Evolutionary conservation across 495 filamentous ascomycete genomes (phyloP), one percentile per base, ranked within the genome.

Genomic region (Achaetomiella virescens): DNA sequence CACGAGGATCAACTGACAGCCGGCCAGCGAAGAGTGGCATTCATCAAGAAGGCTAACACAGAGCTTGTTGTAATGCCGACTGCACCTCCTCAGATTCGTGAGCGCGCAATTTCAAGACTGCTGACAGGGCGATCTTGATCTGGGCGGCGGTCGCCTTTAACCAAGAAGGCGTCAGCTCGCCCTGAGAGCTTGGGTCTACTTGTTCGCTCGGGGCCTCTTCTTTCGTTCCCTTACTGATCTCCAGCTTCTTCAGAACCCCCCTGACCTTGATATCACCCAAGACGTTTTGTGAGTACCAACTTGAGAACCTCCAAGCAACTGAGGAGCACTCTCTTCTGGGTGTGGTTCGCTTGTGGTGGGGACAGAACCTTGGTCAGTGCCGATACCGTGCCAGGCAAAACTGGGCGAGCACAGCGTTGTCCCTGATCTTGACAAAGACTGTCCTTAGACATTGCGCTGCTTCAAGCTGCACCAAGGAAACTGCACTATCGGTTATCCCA

Each of bases 381-480:
- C 8, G 92, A 96, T 1, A 96, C 84, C 3, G 90, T 90, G 8
- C 95, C 89, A 8, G 93, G 93, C 61, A 97, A 59, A 97, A 91
- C 46, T 80, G 89, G 3, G 87, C 86, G 45, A 95, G 76, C 4
- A 88, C 81, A 10, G 88, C 77, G 45, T 78, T 78, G 65, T 93
- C 87, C 54, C 72, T 79, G 17, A 95, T 77, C 20, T 81, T 79
- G 14, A 64, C 57, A 55, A 84, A 79, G 29, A 95, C 72, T 7
- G 77, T 75, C 12, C 83, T 64, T n/a, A 95, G 67, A 20, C 88
- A 81, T 12, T 71, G 64, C 5, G 88, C 71, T 6, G 89, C 88
- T 48, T 85, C 75, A 2, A 86, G 57, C 60, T 89, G 89, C 5
- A 91, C 70, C 31, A 81, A 75, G 47, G 78, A 65, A 1, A 85